Evolutionary conservation across 768 basidiomycete genomes (phyloP), one percentile per base, ranked within the genome.

Genomic region (Tylopilus cervinicoccineus): DNA sequence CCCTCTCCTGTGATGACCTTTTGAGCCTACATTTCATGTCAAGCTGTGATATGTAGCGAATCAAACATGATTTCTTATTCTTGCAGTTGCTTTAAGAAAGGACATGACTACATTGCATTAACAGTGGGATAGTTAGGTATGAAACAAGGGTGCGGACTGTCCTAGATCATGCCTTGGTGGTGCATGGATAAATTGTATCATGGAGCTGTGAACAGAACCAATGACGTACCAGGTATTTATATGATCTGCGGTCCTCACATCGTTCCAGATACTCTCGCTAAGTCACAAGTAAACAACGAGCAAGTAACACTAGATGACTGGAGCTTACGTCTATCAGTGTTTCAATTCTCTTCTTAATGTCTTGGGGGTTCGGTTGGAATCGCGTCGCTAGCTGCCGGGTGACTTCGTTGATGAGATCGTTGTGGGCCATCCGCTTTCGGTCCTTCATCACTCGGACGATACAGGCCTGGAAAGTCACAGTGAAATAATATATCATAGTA

Each of bases 361-460:
- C 76, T 36, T 82, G 66, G 33, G 93, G 88, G 53, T 90, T 84
- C 0, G 95, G 95, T 41, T 79, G 79, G 76, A 98, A 99, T 5
- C 95, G 82, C 48, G 74, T 74, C 17, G 88, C 75, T 4, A 99
- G 70, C 57, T 97, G 95, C 19, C 83, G 80, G 38, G 90, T 91
- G 28, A 93, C 92, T 67, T 98, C 94, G 57, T 85, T 87, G 51
- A 97, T 75, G 13, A 99, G 78, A 47, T 93, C 91, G 50, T 83
- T 90, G 60, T 97, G 92, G 6, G 76, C 70, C 83, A 98, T 84
- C 45, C 80, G 78, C 64, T 97, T 97, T 47, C 93, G 75, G 63
- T 92, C 86, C 70, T 98, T 98, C 95, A 99, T 98, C 24, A 97
- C 84, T 27, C 96, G 84, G 22, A 99, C 96, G 53, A 98, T 87